Base-by-base conservation (phyloP, 768 basidiomycete species). In the Pleurotus djamor region DNA sequence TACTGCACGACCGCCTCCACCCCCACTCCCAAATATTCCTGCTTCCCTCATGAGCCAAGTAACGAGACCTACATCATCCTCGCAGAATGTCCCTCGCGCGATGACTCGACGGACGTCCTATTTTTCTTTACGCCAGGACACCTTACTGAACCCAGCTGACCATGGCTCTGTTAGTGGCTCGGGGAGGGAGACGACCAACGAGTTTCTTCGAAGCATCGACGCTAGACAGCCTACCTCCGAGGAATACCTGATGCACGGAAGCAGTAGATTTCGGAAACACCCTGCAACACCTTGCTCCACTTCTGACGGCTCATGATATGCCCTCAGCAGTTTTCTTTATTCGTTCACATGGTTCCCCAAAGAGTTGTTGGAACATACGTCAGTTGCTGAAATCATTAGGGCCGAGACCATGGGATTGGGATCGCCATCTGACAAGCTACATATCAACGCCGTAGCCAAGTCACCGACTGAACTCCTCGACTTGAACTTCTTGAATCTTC, bases 401-500 rank as follows among this genome's bases (percentile, higher is more conserved):
- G 37, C 38, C 38, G 9, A 41, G 9, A 41, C 9, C 38, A 41
- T 41, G 38, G 38, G 38, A 41, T 41, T 41, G 9, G 38, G 38
- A n/a, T 41, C n/a, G 9, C 38, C 38, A n/a, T n/a, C 38, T 10
- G 38, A 41, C 38, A 41, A 9, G n/a, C 4, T 41, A 41, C 38
- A 41, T n/a, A 41, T 41, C 38, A 41, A 41, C 38, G 38, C 38
- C 33, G 35, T 41, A 35, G 52, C 9, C 52, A 36, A 37, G 8
- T 28, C 14, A 36, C 35, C 32, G 38, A 35, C 16, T 37, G 52
- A 37, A 54, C 52, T 54, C 35, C n/a, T 16, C 35, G 35, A 54
- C 52, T 36, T 54, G 35, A 36, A 35, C 14, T 37, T 54, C 28
- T 28, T 52, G 52, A 36, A 54, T 51, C 49, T 51, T 51, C 49